Evolutionary conservation across 23 red algal genomes (phyloP).

Genomic region (Gracilaria domingensis): DNA sequence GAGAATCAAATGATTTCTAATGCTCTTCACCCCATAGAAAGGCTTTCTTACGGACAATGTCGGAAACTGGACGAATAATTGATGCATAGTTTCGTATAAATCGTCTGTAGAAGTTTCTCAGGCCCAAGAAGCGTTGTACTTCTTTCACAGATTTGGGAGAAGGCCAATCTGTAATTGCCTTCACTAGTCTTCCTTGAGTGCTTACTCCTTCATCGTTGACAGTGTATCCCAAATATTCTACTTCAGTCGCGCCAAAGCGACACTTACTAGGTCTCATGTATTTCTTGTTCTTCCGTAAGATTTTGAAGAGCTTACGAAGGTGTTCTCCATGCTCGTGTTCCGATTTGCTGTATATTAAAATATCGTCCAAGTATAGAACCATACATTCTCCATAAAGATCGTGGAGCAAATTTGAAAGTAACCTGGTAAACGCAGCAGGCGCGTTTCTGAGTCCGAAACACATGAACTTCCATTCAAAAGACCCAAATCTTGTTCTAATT

Average conservation of each 20-base stretch:
- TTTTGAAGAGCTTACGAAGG: constrained; percentile 22
- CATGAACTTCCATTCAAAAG: constrained; percentile 50
- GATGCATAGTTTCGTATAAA: constrained; percentile 36
- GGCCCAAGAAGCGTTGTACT: constrained; percentile 50
- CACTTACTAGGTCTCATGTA: constrained; percentile 40
- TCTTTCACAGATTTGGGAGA: constrained; percentile 22
- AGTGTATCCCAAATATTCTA: constrained; percentile 41
- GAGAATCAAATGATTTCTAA: neutral
- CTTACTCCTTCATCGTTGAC: constrained; percentile 17
- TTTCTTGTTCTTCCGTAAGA: constrained; percentile 32
- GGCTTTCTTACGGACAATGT: neutral
- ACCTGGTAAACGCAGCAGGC: constrained; percentile 38
- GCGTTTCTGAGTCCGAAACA: constrained; percentile 46
- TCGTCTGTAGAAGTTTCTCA: constrained; percentile 31
- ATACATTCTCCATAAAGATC: constrained; percentile 31
- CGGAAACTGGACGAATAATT: constrained; percentile 15
- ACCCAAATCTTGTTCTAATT: constrained; percentile 44
- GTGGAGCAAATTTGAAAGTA: neutral
- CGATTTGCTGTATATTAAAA: constrained; percentile 38
- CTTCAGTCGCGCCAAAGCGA: constrained; percentile 22
- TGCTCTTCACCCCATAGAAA: constrained; percentile 22
- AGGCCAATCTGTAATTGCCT: constrained; percentile 41
- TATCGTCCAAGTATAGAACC: constrained; percentile 49
- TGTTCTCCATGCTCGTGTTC: constrained; percentile 46
- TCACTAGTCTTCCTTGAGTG: neutral